Evolutionary conservation across 148 eudicot genomes (phyloP).

Genomic region (Silene uniflora): DNA sequence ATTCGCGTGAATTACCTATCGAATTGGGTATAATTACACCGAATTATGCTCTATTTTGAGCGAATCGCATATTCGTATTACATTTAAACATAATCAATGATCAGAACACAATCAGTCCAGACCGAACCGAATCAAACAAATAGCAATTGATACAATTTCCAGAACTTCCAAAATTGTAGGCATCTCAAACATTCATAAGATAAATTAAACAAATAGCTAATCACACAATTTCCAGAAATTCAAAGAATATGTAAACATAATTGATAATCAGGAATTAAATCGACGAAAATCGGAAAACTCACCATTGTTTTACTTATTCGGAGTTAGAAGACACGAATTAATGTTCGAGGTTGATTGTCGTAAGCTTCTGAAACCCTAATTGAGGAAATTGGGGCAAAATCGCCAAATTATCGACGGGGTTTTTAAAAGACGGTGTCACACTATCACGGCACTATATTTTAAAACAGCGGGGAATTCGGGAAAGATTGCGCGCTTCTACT

Average conservation of each 20-base stretch:
- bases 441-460: too few species aligned
- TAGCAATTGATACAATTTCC: background rate
- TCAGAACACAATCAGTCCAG: background rate
- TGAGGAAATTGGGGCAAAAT: background rate
- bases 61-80: too few species aligned
- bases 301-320: slow-evolving; percentile 13
- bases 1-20: too few species aligned
- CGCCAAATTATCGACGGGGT: background rate
- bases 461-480: too few species aligned
- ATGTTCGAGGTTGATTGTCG: background rate
- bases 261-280: background rate
- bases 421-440: too few species aligned
- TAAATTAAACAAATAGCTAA: background rate
- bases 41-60: too few species aligned
- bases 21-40: too few species aligned
- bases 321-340: background rate
- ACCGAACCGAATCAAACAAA: too few species aligned
- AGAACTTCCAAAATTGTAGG: background rate
- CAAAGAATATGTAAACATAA: background rate
- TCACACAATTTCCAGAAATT: background rate
- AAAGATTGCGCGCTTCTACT: too few species aligned
- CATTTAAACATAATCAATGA: background rate
- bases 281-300: background rate
- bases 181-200: background rate
- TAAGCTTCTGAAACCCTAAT: slow-evolving; percentile 16